Conservation (phyloP, 73 alveolate genomes). For the Paramecium sexaurelia region DNA sequence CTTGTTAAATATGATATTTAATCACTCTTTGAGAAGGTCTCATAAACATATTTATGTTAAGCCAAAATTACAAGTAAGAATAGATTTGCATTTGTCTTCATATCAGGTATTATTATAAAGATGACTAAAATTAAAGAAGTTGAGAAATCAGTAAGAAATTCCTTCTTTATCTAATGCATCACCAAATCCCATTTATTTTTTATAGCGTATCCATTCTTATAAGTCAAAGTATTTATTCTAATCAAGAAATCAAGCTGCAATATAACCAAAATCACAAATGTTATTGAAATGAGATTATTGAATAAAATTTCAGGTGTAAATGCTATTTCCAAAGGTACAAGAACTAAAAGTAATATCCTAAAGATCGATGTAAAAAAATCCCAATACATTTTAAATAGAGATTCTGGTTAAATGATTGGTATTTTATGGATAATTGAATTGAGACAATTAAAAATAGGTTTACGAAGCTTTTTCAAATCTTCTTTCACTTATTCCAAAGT, state of each 20-base stretch:
- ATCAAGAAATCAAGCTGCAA: not conserved
- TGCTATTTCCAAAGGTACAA: conserved; percentile 18
- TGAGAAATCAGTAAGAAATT: not conserved
- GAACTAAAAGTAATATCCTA: not conserved
- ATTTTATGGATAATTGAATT: not conserved
- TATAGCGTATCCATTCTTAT: conserved; percentile 25
- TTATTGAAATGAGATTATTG: not conserved
- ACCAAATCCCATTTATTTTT: not conserved
- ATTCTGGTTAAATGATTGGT: conserved; percentile 10
- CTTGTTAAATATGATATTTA: not conserved
- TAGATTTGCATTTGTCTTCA: not conserved
- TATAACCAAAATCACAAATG: not conserved
- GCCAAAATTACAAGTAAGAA: not conserved
- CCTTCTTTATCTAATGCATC: not conserved
- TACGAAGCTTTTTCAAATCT: not conserved
- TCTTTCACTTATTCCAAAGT: not conserved
- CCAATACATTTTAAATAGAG: not conserved
- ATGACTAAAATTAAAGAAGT: not conserved
- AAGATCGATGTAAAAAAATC: not conserved
- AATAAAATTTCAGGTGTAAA: not conserved
- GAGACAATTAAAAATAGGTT: not conserved
- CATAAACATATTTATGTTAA: conserved; percentile 31
- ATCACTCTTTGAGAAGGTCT: not conserved
- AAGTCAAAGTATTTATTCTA: not conserved
- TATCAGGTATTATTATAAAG: not conserved